Evolutionary conservation across 352 stramenopile species (phyloP).

Genomic region (Phytopythium sindhum): DNA sequence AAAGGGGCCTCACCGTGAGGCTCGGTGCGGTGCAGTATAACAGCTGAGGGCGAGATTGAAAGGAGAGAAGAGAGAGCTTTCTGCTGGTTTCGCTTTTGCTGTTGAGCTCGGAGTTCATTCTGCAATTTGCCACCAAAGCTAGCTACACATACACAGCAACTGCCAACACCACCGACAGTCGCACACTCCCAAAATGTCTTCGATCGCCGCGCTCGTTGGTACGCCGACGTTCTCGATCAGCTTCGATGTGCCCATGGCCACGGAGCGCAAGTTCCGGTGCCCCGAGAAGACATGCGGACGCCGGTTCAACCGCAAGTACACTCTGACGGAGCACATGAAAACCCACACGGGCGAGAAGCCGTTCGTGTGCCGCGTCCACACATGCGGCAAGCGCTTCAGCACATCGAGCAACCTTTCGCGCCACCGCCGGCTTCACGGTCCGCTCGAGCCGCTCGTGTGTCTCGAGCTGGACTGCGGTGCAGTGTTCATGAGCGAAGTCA

Average conservation of each 20-base stretch:
- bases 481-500: conserved; percentile 36
- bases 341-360: conserved; percentile 57
- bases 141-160: too few relatives aligned
- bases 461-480: conserved; percentile 25
- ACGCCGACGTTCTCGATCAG: neutral
- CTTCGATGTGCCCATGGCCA: too few relatives aligned
- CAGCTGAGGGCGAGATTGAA: neutral
- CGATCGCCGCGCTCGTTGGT: neutral
- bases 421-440: conserved; percentile 48
- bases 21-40: neutral
- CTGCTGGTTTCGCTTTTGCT: neutral
- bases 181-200: neutral
- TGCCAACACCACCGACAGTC: neutral
- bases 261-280: conserved; percentile 17
- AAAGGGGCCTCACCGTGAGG: neutral
- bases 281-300: conserved; percentile 18
- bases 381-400: conserved; percentile 46
- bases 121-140: neutral
- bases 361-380: conserved; percentile 27
- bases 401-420: conserved; percentile 59
- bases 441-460: conserved; percentile 29
- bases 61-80: neutral
- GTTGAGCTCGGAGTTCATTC: neutral
- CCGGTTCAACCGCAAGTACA: conserved; percentile 51
- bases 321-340: conserved; percentile 56